phyloP scores from a whole-genome alignment of 2,329 filamentous ascomycete species.

The Ceratocystis cubensis region DNA sequence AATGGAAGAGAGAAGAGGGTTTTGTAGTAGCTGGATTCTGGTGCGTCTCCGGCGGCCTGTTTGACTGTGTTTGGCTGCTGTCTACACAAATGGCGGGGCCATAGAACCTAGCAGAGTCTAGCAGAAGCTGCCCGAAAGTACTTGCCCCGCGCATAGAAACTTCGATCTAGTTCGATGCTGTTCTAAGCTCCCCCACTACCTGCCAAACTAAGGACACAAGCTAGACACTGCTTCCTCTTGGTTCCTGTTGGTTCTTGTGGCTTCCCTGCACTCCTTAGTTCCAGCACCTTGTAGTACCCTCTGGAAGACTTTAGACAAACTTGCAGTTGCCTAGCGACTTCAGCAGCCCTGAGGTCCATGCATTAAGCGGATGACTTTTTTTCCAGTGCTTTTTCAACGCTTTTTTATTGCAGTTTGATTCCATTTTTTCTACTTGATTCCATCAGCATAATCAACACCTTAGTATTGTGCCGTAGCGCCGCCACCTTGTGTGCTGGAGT shows the following conservation, averaged over 20 bases:
- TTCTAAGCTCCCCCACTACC: slow-evolving; percentile 28
- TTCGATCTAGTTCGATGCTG: slow-evolving; percentile 35
- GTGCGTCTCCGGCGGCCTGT: slow-evolving; percentile 5
- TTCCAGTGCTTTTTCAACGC: neutral
- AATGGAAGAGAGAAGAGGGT: slow-evolving; percentile 13
- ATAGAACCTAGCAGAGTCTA: slow-evolving; percentile 10
- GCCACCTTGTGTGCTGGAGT: neutral
- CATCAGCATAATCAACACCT: neutral
- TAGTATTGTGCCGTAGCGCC: neutral
- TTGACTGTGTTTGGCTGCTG: slow-evolving; percentile 9
- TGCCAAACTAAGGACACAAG: slow-evolving; percentile 13
- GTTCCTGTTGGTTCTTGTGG: neutral
- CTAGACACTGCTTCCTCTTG: neutral
- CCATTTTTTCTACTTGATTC: slow-evolving; percentile 6
- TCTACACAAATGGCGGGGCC: slow-evolving; percentile 11
- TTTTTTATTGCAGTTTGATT: neutral
- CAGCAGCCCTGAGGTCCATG: neutral
- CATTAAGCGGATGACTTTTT: neutral
- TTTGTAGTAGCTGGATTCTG: slow-evolving; percentile 18
- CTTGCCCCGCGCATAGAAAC: slow-evolving; percentile 21
- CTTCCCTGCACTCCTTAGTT: neutral
- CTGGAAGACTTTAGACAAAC: neutral
- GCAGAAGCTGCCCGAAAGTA: slow-evolving; percentile 20
- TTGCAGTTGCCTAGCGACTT: slow-evolving; percentile 3
- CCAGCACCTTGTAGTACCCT: neutral